Percentiles rank a stretch among this genome's conserved stretches.
These are phyloP conservation scores for Hyaloscypha hepaticicola DNA, from an alignment of 495 filamentous ascomycete species.

Conservation along the genomic window DNA sequence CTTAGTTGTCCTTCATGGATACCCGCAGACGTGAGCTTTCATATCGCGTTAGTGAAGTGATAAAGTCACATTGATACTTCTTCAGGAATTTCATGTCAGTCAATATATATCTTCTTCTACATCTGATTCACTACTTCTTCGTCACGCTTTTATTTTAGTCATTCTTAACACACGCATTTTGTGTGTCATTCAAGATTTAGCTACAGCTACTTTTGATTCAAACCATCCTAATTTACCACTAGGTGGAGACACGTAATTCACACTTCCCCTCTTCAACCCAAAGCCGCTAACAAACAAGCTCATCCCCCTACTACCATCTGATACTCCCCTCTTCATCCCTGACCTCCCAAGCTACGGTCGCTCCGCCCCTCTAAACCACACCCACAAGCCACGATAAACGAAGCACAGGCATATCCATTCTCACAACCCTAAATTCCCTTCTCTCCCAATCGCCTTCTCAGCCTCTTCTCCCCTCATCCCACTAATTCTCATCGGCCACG, in stretches of 20 bases:
- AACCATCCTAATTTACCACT: neutral
- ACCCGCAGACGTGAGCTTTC: slow-evolving; percentile 32
- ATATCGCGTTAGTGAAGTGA: neutral
- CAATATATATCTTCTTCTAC: neutral
- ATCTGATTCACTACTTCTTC: neutral
- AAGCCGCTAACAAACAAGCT: slow-evolving; percentile 6
- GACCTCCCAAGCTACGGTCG: slow-evolving; percentile 51
- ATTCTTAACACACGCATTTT: neutral
- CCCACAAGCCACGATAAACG: slow-evolving; percentile 38
- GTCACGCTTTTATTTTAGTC: neutral
- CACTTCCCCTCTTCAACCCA: neutral
- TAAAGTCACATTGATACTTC: slow-evolving; percentile 1
- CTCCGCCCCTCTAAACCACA: slow-evolving; percentile 30
- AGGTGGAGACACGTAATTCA: slow-evolving; percentile 34
- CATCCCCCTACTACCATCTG: slow-evolving; percentile 24
- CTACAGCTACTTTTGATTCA: neutral
- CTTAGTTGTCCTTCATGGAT: slow-evolving; percentile 37
- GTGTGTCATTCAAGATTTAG: neutral
- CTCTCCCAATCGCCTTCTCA: too few species aligned
- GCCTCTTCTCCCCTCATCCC: slow-evolving; percentile 16
- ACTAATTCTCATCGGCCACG: slow-evolving; percentile 44
- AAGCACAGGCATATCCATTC: slow-evolving; percentile 38
- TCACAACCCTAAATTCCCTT: slow-evolving; percentile 34
- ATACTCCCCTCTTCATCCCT: slow-evolving; percentile 40
- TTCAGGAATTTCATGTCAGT: slow-evolving; percentile 21